A percentile compares a stretch with the other conserved stretches of the same genome.
These are phyloP conservation scores for Neurospora hispaniola DNA, from an alignment of 495 filamentous ascomycete species.

Conservation along the genomic window DNA sequence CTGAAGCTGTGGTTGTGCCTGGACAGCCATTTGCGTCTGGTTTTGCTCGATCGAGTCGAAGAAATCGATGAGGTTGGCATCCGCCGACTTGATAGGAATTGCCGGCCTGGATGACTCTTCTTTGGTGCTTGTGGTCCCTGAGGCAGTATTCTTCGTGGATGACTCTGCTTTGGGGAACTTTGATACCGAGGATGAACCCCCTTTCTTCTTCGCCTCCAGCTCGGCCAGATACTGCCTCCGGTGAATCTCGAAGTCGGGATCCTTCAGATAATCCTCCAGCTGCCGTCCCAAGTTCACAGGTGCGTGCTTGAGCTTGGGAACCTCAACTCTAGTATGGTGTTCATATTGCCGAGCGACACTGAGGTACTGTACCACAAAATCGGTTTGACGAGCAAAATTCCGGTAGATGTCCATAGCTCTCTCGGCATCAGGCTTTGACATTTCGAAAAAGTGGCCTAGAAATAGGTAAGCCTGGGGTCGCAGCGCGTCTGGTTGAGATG, in stretches of 20 bases:
- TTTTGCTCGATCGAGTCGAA: slow-evolving; percentile 96
- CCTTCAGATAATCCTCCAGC: slow-evolving; percentile 89
- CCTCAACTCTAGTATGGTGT: slow-evolving; percentile 81
- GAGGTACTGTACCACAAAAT: slow-evolving; percentile 83
- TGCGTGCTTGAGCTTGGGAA: slow-evolving; percentile 95
- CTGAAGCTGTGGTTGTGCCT: slow-evolving; percentile 26
- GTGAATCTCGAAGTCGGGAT: slow-evolving; percentile 92
- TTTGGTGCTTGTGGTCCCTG: slow-evolving; percentile 23
- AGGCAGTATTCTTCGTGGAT: slow-evolving; percentile 20
- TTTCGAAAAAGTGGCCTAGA: slow-evolving; percentile 92
- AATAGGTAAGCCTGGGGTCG: slow-evolving; percentile 9
- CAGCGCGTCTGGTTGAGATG: neutral
- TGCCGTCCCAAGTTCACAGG: slow-evolving; percentile 81
- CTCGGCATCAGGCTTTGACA: slow-evolving; percentile 90
- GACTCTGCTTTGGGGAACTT: slow-evolving; percentile 27
- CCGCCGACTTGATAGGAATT: slow-evolving; percentile 47
- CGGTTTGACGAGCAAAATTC: slow-evolving; percentile 84
- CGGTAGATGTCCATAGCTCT: slow-evolving; percentile 89
- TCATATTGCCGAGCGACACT: slow-evolving; percentile 81
- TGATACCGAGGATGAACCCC: slow-evolving; percentile 20
- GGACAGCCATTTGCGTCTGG: slow-evolving; percentile 58
- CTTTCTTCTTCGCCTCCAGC: slow-evolving; percentile 69
- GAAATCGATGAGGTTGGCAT: slow-evolving; percentile 89
- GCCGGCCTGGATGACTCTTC: slow-evolving; percentile 1
- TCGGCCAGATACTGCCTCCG: slow-evolving; percentile 81